Base-by-base conservation (phyloP, 352 stramenopile species). In the Thalassiosira pacifica region DNA sequence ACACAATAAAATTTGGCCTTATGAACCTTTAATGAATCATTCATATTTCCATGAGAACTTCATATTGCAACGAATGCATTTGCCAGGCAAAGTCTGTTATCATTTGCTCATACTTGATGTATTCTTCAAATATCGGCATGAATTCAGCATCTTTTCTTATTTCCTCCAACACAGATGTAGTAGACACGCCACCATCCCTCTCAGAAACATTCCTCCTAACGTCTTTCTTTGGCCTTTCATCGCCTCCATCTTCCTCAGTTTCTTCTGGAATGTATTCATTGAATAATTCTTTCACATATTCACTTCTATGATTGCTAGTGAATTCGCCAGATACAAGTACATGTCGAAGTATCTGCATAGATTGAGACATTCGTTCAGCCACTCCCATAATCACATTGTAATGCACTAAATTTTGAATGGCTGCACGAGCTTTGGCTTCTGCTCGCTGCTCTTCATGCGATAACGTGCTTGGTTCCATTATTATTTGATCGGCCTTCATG, bases 301-400 rank as follows among this genome's bases (percentile, higher is more conserved):
- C 69, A 27, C 40, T 22, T 27, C 29, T 57, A n/a, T 53, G n/a
- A 6, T 68, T 27, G 61, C 27, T 29, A 16, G 66, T 13, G 32
- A 24, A 60, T 61, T 29, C 9, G 60, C 68, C 52, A 66, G 27
- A 29, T 26, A 85, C 67, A 31, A 93, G 67, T 0, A 84, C 64
- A 76, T 87, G 73, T 65, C 79, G 55, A 13, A 93, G 48, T 26
- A 93, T 72, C 24, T 82, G 37, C 71, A 93, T 84, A 5, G 83
- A 90, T 68, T 89, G 26, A 29, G 22, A 27, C 79, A 93, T 90
- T 11, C 60, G 45, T 83, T 91, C 88, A 10, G 87, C 79, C 63
- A 90, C 80, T 22, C 88, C 85, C 55, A 93, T 61, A 18, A 91
- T 86, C 11, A 79, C 78, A 71, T 87, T 88, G 34, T 93, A 89